Conservation (phyloP, 306 rosid genomes). For the Carpinus viminea region DNA sequence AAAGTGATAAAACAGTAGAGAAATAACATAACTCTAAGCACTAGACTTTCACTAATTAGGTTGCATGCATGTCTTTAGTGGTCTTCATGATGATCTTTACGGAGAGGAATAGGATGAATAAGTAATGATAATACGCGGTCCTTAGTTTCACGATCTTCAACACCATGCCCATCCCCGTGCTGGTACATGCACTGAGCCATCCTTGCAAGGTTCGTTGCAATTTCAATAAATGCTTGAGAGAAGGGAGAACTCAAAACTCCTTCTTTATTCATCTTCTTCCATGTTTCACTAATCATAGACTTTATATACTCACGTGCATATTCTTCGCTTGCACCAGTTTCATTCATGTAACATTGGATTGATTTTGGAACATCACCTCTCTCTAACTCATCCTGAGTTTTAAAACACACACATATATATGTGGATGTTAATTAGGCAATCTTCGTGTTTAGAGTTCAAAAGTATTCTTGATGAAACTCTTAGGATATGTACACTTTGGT, state of each 20-base stretch:
- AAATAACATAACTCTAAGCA: not conserved
- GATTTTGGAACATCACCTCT: slow-evolving; percentile 32
- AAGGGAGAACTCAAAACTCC: not conserved
- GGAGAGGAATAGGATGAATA: not conserved
- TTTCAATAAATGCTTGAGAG: slow-evolving; percentile 11
- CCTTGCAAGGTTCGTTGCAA: slow-evolving; percentile 9
- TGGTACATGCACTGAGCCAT: slow-evolving; percentile 23
- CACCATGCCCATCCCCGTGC: not conserved
- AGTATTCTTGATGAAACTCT: not conserved
- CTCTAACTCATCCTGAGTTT: slow-evolving; percentile 17
- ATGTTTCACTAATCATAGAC: slow-evolving; percentile 8
- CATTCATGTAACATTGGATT: slow-evolving; percentile 43
- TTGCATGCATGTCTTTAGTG: not conserved
- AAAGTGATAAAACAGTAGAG: too few relatives aligned
- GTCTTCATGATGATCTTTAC: too few relatives aligned
- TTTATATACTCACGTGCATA: slow-evolving; percentile 26
- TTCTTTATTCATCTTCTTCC: slow-evolving; percentile 29
- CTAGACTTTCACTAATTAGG: too few relatives aligned
- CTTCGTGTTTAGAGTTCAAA: not conserved
- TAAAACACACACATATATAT: not conserved
- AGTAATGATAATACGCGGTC: not conserved
- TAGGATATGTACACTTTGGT: not conserved
- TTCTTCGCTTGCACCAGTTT: slow-evolving; percentile 21
- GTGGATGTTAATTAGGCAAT: not conserved
- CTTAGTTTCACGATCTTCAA: not conserved